These are phyloP conservation scores for Penicillium hordei DNA, from an alignment of 2,329 filamentous ascomycete genomes.

Conservation along the genomic window DNA sequence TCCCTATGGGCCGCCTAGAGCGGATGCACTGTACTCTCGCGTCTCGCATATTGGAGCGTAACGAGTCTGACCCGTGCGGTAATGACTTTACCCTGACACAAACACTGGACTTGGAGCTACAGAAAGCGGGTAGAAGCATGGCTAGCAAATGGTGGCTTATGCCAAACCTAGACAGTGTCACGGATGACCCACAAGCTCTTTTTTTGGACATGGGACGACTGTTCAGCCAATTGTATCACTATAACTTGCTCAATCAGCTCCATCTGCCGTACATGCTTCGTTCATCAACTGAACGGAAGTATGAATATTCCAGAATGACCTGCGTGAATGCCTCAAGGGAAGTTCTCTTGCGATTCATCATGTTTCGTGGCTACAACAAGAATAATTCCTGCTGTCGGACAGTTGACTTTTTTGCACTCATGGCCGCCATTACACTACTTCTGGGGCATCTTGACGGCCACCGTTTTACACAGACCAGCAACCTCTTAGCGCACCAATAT, in stretches of 20 bases:
- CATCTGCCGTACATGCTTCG: constrained; percentile 59
- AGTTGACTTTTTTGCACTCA: constrained; percentile 29
- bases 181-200: not conserved
- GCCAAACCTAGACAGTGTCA: constrained; percentile 12
- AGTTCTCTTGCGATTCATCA: constrained; percentile 51
- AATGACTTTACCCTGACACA: constrained; percentile 42
- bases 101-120: constrained; percentile 35
- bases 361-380: constrained; percentile 42
- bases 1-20: constrained; percentile 49
- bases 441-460: constrained; percentile 30
- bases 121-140: constrained; percentile 43
- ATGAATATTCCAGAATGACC: constrained; percentile 52
- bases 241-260: constrained; percentile 53
- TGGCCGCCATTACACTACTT: constrained; percentile 27
- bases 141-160: constrained; percentile 50
- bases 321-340: constrained; percentile 54
- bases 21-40: constrained; percentile 48
- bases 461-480: not conserved
- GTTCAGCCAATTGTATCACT: constrained; percentile 53
- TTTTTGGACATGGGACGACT: constrained; percentile 38
- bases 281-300: constrained; percentile 30
- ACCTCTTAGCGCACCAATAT: constrained; percentile 40
- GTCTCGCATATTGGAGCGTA: constrained; percentile 41
- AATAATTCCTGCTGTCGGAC: constrained; percentile 26
- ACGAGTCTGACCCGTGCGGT: constrained; percentile 1